These are phyloP conservation scores for Diutina siamensis DNA, from an alignment of 1,139 yeast species.

Conservation along the genomic window DNA sequence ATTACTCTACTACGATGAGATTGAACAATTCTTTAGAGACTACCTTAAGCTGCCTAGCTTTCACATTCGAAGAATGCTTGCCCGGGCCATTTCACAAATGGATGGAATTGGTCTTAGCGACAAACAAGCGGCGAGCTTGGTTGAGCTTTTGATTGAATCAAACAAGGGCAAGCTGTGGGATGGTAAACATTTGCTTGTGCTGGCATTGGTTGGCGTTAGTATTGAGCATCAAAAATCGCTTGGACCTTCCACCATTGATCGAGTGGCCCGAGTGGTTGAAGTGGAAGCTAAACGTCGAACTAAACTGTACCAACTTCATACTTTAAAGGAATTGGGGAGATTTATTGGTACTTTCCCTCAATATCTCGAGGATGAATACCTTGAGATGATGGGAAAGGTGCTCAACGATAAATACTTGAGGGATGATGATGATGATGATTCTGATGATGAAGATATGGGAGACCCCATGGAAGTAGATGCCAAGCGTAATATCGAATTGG, in stretches of 20 bases:
- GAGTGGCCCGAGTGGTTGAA: slow-evolving; percentile 32
- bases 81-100: slow-evolving; percentile 37
- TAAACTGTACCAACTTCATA: slow-evolving; percentile 46
- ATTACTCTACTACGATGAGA: slow-evolving; percentile 63
- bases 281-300: slow-evolving; percentile 63
- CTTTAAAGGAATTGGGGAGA: slow-evolving; percentile 38
- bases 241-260: slow-evolving; percentile 16
- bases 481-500: slow-evolving; percentile 1
- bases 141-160: slow-evolving; percentile 48
- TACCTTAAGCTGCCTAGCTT: slow-evolving; percentile 51
- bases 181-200: slow-evolving; percentile 71
- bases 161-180: slow-evolving; percentile 76
- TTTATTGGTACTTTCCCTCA: background rate
- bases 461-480: slow-evolving; percentile 14
- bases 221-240: slow-evolving; percentile 29
- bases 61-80: slow-evolving; percentile 58
- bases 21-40: slow-evolving; percentile 37
- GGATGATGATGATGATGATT: slow-evolving; percentile 14
- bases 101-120: background rate
- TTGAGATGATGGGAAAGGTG: slow-evolving; percentile 23
- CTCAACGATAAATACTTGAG: slow-evolving; percentile 22
- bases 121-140: slow-evolving; percentile 21
- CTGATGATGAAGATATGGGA: slow-evolving; percentile 15
- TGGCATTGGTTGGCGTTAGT: slow-evolving; percentile 54
- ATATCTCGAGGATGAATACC: slow-evolving; percentile 30